Percentiles rank a stretch among this genome's conserved stretches.
Conservation (phyloP, 139 green algal genomes). For the Tetratostichococcus sp. region DNA sequence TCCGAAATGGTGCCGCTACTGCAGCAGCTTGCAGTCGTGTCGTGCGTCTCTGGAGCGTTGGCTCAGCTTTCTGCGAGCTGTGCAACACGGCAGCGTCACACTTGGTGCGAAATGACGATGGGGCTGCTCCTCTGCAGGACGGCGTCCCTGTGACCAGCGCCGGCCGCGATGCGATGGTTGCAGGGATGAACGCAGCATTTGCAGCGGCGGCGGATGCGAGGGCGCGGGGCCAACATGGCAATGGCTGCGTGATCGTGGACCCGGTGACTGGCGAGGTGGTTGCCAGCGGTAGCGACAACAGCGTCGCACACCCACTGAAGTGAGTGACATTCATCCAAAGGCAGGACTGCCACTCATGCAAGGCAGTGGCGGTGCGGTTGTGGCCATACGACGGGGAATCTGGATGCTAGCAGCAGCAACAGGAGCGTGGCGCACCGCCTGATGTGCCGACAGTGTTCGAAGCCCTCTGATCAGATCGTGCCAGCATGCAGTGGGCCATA, state of each 20-base stretch:
- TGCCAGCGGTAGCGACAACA: slow-evolving; percentile 1
- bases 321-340: neutral
- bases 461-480: neutral
- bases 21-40: too few species aligned
- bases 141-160: neutral
- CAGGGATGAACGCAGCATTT: slow-evolving; percentile 31
- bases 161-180: slow-evolving; percentile 4
- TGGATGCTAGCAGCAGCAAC: neutral
- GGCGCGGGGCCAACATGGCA: slow-evolving; percentile 18
- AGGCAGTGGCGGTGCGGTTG: neutral
- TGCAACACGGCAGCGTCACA: too few species aligned
- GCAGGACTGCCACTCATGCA: too few species aligned
- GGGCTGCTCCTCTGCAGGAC: neutral
- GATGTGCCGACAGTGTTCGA: neutral
- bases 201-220: slow-evolving; percentile 8
- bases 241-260: slow-evolving; percentile 68
- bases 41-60: too few species aligned
- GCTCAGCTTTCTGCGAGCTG: too few species aligned
- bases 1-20: too few species aligned
- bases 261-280: slow-evolving; percentile 23
- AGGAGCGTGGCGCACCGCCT: neutral
- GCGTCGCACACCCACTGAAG: neutral
- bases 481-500: too few species aligned
- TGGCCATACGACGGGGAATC: neutral
- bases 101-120: neutral